Percentiles rank a stretch among this genome's conserved stretches.
phyloP scores from a whole-genome alignment of 2,329 filamentous ascomycete species.

The Sarocladium brachiariae region DNA sequence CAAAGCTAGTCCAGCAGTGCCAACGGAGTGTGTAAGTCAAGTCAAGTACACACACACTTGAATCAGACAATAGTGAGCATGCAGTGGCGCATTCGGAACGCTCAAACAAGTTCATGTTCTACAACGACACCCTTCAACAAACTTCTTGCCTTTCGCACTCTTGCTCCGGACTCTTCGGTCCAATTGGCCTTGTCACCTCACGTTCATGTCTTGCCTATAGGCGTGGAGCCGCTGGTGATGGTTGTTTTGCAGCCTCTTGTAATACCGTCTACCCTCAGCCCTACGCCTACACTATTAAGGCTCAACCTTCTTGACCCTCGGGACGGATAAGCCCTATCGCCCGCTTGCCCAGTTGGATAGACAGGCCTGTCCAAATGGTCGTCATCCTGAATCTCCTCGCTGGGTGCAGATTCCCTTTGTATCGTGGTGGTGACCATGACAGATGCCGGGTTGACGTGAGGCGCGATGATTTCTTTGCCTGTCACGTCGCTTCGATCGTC shows the following conservation, averaged over 20 bases:
- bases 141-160: neutral
- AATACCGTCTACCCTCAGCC: conserved; percentile 2
- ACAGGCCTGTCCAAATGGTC: neutral
- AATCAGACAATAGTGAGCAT: too few relatives aligned
- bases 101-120: too few relatives aligned
- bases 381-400: conserved; percentile 13
- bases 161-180: neutral
- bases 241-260: neutral
- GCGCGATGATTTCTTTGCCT: neutral
- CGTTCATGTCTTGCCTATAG: neutral
- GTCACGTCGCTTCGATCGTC: neutral
- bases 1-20: too few relatives aligned
- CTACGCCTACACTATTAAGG: neutral
- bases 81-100: too few relatives aligned
- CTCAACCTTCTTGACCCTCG: conserved; percentile 1
- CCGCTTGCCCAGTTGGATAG: neutral
- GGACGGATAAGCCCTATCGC: neutral
- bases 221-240: neutral
- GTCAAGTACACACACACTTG: too few relatives aligned
- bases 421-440: conserved; percentile 33
- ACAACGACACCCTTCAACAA: too few relatives aligned
- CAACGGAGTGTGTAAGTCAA: too few relatives aligned
- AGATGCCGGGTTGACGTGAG: neutral
- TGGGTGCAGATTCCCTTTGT: conserved; percentile 25
- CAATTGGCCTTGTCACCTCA: neutral